phyloP scores from a whole-genome alignment of 176 grass and related monocot species.

The Canna indica region DNA sequence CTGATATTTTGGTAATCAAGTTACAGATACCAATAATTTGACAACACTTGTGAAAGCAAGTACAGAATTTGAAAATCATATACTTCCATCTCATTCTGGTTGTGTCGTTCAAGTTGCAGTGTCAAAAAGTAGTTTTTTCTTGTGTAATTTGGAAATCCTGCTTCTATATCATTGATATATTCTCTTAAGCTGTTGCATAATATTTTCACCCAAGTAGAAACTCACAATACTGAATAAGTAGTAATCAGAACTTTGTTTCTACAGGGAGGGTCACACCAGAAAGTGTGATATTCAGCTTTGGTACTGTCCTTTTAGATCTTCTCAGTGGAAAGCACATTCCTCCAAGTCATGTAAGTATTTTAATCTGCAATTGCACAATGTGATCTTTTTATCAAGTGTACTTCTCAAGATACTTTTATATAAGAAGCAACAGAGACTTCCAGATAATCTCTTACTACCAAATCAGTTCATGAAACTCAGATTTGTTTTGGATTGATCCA shows the following conservation, averaged over 20 bases:
- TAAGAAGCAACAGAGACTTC: no score
- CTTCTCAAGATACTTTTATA: no score
- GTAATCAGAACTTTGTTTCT: conserved; percentile 2
- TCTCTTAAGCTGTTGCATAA: no score
- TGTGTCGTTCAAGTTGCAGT: no score
- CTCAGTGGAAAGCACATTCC: conserved; percentile 95
- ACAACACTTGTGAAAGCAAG: neutral
- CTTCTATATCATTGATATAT: neutral
- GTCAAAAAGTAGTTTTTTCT: no score
- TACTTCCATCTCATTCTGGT: neutral
- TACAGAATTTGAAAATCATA: neutral
- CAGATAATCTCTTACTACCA: no score
- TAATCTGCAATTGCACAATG: neutral
- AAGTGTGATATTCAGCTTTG: conserved; percentile 94
- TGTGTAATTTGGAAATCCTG: neutral
- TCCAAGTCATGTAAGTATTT: conserved; percentile 67
- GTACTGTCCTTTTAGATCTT: conserved; percentile 77
- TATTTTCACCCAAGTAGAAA: no score
- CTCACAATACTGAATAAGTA: no score
- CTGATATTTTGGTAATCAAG: neutral
- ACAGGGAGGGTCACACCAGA: conserved; percentile 78
- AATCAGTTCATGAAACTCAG: no score
- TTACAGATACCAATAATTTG: neutral
- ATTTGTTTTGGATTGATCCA: no score
- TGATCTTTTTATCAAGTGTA: no score